These are phyloP conservation scores for Rubia yunnanensis DNA, from an alignment of 257 asterid species.

Conservation along the genomic window DNA sequence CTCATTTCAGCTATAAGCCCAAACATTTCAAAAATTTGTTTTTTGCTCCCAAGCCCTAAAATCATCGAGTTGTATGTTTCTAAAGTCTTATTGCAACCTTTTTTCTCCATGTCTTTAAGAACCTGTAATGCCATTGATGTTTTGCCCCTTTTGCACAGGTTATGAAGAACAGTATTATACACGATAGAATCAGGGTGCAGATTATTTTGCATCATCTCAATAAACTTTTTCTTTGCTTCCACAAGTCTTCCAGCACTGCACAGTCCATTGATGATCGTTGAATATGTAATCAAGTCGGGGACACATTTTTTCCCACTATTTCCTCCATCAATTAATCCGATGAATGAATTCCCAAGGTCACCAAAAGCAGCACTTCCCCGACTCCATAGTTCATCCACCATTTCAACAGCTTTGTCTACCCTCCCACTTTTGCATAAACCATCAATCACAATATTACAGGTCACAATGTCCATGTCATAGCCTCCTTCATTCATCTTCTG, in stretches of 20 bases:
- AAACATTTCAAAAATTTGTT: constrained; percentile 78
- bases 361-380: constrained; percentile 96
- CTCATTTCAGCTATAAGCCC: constrained; percentile 88
- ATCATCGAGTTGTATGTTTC: constrained; percentile 72
- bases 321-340: constrained; percentile 59
- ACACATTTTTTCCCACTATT: constrained; percentile 46
- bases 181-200: constrained; percentile 65
- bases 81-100: constrained; percentile 70
- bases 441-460: constrained; percentile 87
- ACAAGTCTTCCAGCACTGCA: constrained; percentile 71
- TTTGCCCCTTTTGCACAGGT: constrained; percentile 72
- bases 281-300: constrained; percentile 83
- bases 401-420: constrained; percentile 83
- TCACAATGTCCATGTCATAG: constrained; percentile 57
- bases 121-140: constrained; percentile 89
- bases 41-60: constrained; percentile 52
- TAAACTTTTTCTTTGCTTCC: constrained; percentile 72
- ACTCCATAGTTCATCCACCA: constrained; percentile 79
- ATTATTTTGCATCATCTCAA: constrained; percentile 73
- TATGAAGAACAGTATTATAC: constrained; percentile 52
- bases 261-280: constrained; percentile 63
- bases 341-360: constrained; percentile 66
- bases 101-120: constrained; percentile 89
- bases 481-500: constrained; percentile 83
- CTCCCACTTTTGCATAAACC: constrained; percentile 73